phyloP scores from a whole-genome alignment of 2,329 filamentous ascomycete species.

The Parafenestella ontariensis region DNA sequence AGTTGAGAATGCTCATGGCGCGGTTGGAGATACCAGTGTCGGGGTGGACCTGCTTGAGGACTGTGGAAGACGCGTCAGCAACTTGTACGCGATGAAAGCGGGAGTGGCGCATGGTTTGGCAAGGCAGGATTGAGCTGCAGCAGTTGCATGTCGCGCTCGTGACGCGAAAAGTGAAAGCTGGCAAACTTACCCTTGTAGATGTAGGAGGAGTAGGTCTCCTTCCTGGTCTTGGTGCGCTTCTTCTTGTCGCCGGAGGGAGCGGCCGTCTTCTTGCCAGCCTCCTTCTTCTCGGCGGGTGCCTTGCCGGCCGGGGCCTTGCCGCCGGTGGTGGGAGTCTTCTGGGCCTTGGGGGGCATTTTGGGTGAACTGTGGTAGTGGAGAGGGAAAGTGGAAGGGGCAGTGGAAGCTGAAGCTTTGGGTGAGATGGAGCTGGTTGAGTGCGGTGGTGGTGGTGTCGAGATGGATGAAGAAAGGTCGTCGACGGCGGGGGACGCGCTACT shows the following conservation, averaged over 20 bases:
- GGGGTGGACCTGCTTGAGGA: conserved; percentile 99
- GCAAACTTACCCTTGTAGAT: conserved; percentile 93
- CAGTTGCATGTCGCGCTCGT: conserved; percentile 6
- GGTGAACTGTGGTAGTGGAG: conserved; percentile 20
- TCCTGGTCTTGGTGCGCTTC: conserved; percentile 99
- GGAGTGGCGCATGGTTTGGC: background rate
- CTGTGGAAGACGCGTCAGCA: conserved; percentile 61
- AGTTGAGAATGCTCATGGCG: conserved; percentile 99
- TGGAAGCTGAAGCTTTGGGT: conserved; percentile 16
- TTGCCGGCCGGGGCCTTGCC: conserved; percentile 87
- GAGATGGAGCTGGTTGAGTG: conserved; percentile 31
- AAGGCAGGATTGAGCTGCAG: background rate
- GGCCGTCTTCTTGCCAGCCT: conserved; percentile 98
- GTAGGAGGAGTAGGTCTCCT: conserved; percentile 99
- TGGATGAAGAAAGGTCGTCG: conserved; percentile 50
- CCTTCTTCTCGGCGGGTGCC: conserved; percentile 96
- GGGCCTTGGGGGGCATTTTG: conserved; percentile 96
- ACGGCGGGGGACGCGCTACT: conserved; percentile 52
- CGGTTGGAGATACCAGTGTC: conserved; percentile 99
- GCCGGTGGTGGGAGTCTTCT: conserved; percentile 95
- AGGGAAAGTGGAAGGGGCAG: conserved; percentile 16
- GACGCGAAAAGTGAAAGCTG: conserved; percentile 10
- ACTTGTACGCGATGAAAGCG: conserved; percentile 4
- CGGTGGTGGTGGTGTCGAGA: conserved; percentile 43
- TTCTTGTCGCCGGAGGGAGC: conserved; percentile 97